Evolutionary conservation across 192 early-diverging fungal genomes (phyloP), one percentile per base, ranked within the genome.

Genomic region (Dissophora globulifera): DNA sequence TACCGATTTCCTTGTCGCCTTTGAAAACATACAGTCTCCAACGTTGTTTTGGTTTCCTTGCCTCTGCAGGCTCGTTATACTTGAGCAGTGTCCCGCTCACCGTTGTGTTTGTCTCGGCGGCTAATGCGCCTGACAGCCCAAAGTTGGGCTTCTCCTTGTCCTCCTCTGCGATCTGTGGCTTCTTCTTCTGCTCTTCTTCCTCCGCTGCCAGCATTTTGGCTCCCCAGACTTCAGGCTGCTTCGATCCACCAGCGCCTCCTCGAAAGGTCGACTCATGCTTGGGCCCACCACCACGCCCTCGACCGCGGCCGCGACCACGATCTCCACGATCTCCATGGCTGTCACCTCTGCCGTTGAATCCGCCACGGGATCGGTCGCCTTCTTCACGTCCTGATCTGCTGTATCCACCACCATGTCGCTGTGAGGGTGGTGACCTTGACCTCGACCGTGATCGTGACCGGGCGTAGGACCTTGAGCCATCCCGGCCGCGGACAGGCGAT

Each of bases 11-110:
- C 43, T 96, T 89, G 46, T 90, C 87, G 40, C 93, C 93, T 67
- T 99, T 99, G 76, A 98, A 99, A 2, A 97, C 92, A 70, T 97
- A 97, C 20, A 99, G 78, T 50, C 96, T 86, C 89, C 90, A 97
- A 56, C 82, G 84, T 26, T 82, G 71, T 16, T 58, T 84, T 8
- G 96, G 94, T 50, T 89, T 91, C 25, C 93, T 82, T 0, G 96
- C 94, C 72, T 99, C 97, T 0, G 89, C 79, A 0, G 97, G 97
- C 72, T 99, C 97, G 51, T 86, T 90, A 74, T 96, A 96, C 75
- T 98, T 97, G 22, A 98, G 75, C 38, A 91, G 79, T 1, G 94
- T 90, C 26, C 96, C 96, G 45, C 93, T 95, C 8, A 42, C 70
- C 49, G 87, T 87, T 0, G 90, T 94, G 74, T 96, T 96, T 23